These are phyloP conservation scores for Synura sp. DNA, from an alignment of 352 stramenopile species.

Conservation along the genomic window DNA sequence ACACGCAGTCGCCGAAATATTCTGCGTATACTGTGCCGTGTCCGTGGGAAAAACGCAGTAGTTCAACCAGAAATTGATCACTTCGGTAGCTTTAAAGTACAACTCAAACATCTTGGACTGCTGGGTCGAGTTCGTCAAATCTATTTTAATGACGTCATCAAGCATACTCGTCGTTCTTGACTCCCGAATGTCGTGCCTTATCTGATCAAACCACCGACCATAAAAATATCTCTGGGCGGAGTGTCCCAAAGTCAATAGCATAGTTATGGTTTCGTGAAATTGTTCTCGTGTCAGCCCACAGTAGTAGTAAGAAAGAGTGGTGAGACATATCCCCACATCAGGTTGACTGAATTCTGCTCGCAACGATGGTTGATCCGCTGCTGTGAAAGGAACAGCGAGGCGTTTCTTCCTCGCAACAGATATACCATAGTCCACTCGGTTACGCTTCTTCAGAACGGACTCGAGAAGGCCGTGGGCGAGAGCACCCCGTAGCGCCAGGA, in stretches of 20 bases:
- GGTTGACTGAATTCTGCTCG: slow-evolving; percentile 78
- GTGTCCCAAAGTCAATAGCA: slow-evolving; percentile 60
- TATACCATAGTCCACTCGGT: slow-evolving; percentile 71
- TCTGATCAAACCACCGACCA: slow-evolving; percentile 59
- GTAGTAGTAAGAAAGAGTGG: slow-evolving; percentile 74
- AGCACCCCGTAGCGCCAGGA: slow-evolving; percentile 66
- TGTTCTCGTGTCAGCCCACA: slow-evolving; percentile 58
- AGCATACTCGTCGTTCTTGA: slow-evolving; percentile 50
- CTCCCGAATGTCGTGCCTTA: slow-evolving; percentile 50
- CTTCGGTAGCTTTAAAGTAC: slow-evolving; percentile 61
- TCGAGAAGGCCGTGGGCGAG: slow-evolving; percentile 67
- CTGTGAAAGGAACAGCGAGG: slow-evolving; percentile 74
- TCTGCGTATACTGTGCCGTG: slow-evolving; percentile 66
- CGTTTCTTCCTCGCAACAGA: slow-evolving; percentile 59
- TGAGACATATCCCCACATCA: slow-evolving; percentile 70
- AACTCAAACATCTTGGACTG: slow-evolving; percentile 57
- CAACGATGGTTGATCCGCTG: slow-evolving; percentile 68
- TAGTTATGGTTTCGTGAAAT: slow-evolving; percentile 56
- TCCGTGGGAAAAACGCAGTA: slow-evolving; percentile 69
- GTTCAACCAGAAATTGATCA: slow-evolving; percentile 77
- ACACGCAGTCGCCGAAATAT: slow-evolving; percentile 67
- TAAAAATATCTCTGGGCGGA: slow-evolving; percentile 65
- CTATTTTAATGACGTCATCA: slow-evolving; percentile 63
- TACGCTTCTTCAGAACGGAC: slow-evolving; percentile 72
- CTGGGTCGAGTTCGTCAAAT: slow-evolving; percentile 63